A percentile compares a stretch with the other conserved stretches of the same genome.
Conservation (phyloP, 148 eudicot genomes). For the Rhododendron ferrugineum region DNA sequence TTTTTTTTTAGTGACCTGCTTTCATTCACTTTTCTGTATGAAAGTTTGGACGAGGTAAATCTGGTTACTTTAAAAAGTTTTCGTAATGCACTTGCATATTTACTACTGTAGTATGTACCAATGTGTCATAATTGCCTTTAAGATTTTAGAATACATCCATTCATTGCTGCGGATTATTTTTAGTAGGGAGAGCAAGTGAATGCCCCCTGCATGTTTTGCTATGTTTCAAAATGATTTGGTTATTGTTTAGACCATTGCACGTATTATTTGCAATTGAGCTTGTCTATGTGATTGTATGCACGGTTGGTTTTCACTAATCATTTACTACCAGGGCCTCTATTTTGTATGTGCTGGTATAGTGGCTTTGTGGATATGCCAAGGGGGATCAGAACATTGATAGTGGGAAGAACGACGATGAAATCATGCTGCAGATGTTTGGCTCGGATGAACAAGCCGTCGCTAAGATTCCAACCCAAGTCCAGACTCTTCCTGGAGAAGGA, state of each 20-base stretch:
- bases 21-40: neutral
- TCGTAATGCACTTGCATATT: neutral
- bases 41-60: neutral
- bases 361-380: conserved; percentile 62
- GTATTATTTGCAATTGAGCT: neutral
- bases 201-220: neutral
- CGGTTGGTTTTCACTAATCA: conserved; percentile 78
- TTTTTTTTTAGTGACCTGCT: too few species aligned
- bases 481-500: conserved; percentile 59
- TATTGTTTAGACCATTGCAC: neutral
- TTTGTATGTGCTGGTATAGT: conserved; percentile 76
- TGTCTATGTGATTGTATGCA: conserved; percentile 21
- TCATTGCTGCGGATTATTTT: neutral
- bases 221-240: neutral
- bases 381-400: conserved; percentile 34
- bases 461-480: conserved; percentile 77
- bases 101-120: neutral
- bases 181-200: neutral
- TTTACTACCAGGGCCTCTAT: conserved; percentile 77
- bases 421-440: conserved; percentile 52
- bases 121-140: neutral
- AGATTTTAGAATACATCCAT: neutral
- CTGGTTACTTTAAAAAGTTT: neutral
- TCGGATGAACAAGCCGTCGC: conserved; percentile 69
- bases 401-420: conserved; percentile 31